Evolutionary conservation across 2,329 filamentous ascomycete species (phyloP).

Genomic region (Plenodomus tracheiphilus): DNA sequence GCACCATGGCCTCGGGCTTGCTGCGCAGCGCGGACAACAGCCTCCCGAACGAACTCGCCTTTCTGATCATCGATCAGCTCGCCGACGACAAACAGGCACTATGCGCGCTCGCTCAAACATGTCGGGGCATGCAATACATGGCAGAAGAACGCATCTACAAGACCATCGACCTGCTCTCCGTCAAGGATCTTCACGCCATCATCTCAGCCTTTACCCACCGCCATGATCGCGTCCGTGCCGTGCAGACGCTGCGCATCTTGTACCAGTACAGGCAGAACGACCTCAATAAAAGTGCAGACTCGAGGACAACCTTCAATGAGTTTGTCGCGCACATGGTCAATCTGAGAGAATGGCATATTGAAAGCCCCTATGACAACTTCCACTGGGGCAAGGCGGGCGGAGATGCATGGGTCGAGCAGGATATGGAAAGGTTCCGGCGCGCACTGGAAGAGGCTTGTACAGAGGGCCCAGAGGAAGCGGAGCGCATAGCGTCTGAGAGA

Average conservation of each 20-base stretch:
- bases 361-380: slow-evolving; percentile 43
- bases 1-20: slow-evolving; percentile 17
- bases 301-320: slow-evolving; percentile 32
- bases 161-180: slow-evolving; percentile 32
- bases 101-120: slow-evolving; percentile 34
- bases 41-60: slow-evolving; percentile 35
- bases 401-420: slow-evolving; percentile 34
- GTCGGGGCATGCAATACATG: slow-evolving; percentile 33
- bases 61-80: slow-evolving; percentile 34
- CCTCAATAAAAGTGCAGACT: slow-evolving; percentile 23
- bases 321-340: slow-evolving; percentile 35
- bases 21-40: slow-evolving; percentile 15
- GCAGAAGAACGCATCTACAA: slow-evolving; percentile 40
- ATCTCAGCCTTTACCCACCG: slow-evolving; percentile 28
- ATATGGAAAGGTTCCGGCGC: slow-evolving; percentile 38
- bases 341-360: slow-evolving; percentile 37
- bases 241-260: slow-evolving; percentile 38
- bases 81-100: slow-evolving; percentile 25
- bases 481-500: slow-evolving; percentile 15
- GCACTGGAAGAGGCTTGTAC: slow-evolving; percentile 32
- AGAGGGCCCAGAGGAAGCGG: slow-evolving; percentile 16
- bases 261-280: slow-evolving; percentile 27
- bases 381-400: slow-evolving; percentile 31
- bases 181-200: slow-evolving; percentile 29
- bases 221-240: slow-evolving; percentile 29